Evolutionary conservation across 352 stramenopile species (phyloP), one percentile per base, ranked within the genome.

Genomic region (Phytopythium oedochilum): DNA sequence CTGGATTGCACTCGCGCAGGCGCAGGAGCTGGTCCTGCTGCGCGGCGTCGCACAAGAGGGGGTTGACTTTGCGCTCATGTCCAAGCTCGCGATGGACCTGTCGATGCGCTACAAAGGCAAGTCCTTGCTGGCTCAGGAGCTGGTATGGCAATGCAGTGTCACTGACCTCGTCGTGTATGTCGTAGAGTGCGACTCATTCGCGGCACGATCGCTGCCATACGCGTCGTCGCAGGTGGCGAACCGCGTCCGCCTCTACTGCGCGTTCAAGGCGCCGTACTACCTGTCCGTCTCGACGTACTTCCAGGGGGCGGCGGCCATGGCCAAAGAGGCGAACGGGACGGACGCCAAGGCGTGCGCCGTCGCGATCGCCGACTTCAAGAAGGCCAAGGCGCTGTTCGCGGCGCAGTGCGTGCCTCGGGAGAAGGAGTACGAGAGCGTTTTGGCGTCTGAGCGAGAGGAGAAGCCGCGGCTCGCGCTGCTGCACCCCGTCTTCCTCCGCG

Each of bases 231-330:
- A 48, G 1, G 55, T 68, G 4, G 71, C 79, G 0, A 69, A 80
- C 50, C 66, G 72, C 18, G 39, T 85, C 44, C 65, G 63, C 0
- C 55, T 74, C 0, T 87, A 79, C 56, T 75, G 66, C 28, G 61
- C 58, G n/a, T 88, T 83, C 61, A 88, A 90, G 56, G 53, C 62
- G 1, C 61, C 62, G 5, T 88, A 88, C 64, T 90, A 90, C 59
- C 66, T 57, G 7, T 71, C 73, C 6, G 58, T 86, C 5, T 77
- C 77, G 35, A 63, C 52, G 25, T 90, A 88, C 36, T 90, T 83
- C 42, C 77, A 90, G 66, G 79, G 79, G 5, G 66, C 73, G 11
- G 68, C 64, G n/a, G 64, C 63, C 47, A 87, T 90, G 77, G 61
- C 61, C 36, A 71, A 63, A 23, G 70, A 86, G 48, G 46, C 46